Evolutionary conservation across 192 early-diverging fungal species (phyloP).

Genomic region (Coemansia sp.): DNA sequence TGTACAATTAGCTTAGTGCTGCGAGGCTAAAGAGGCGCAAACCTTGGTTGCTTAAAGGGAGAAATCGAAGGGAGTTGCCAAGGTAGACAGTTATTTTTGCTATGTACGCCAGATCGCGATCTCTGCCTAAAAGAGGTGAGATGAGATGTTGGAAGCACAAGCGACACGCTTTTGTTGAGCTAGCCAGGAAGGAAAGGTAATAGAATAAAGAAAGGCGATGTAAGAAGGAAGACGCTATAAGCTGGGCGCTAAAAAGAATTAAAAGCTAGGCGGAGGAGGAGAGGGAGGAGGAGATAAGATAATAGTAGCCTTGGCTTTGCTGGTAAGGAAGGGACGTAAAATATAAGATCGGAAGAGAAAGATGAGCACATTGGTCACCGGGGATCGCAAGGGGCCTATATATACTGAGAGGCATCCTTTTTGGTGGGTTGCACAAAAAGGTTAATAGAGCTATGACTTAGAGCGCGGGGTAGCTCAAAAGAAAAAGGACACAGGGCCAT

Average conservation of each 20-base stretch:
- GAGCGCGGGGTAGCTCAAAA: constrained; percentile 10
- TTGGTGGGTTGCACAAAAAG: neutral
- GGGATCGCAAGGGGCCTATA: neutral
- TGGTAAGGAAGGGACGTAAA: neutral
- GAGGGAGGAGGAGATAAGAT: neutral
- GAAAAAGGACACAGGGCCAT: constrained; percentile 8
- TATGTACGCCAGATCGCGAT: constrained; percentile 2
- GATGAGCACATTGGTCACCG: neutral
- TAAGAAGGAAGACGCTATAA: neutral
- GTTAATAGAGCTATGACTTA: neutral
- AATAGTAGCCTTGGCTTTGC: neutral
- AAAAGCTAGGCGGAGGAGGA: neutral
- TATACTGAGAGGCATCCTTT: neutral
- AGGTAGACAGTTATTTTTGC: neutral
- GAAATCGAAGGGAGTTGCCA: neutral
- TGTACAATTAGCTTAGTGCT: neutral
- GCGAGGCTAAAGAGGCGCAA: constrained; percentile 1
- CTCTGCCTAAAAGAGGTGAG: neutral
- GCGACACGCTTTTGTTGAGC: neutral
- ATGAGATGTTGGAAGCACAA: neutral
- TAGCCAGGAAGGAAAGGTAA: neutral
- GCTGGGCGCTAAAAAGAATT: neutral
- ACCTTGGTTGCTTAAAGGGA: constrained; percentile 1
- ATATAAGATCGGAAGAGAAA: neutral
- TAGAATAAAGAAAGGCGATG: neutral